Evolutionary conservation across 257 asterid genomes (phyloP).

Genomic region (Fraxinus anomala): DNA sequence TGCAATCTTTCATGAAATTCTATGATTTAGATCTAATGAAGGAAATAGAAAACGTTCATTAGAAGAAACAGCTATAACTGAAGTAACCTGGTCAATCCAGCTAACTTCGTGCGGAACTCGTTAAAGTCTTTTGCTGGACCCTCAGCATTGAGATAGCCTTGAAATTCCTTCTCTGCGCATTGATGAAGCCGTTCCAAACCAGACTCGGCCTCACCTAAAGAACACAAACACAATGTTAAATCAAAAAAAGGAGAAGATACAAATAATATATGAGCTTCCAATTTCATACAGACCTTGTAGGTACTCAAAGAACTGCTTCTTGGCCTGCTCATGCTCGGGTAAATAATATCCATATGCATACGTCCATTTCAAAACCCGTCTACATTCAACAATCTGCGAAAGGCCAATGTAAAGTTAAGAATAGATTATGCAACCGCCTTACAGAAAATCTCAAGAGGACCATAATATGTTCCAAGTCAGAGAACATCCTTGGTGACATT

Average conservation of each 20-base stretch:
- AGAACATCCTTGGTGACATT: conserved; percentile 3
- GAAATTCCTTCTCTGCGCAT: conserved; percentile 93
- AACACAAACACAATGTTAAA: conserved; percentile 27
- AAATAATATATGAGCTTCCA: conserved; percentile 16
- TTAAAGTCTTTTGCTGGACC: conserved; percentile 76
- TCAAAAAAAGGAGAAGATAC: conserved; percentile 6
- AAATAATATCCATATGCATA: conserved; percentile 92
- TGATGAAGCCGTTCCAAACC: conserved; percentile 97
- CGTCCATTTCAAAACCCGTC: conserved; percentile 94
- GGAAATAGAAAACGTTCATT: conserved; percentile 11
- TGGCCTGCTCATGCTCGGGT: conserved; percentile 74
- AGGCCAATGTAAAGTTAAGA: conserved; percentile 28
- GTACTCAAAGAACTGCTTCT: conserved; percentile 89
- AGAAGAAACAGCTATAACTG: conserved; percentile 11
- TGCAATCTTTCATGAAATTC: not conserved
- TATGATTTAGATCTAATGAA: not conserved
- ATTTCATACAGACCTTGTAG: conserved; percentile 62
- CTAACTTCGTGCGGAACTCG: conserved; percentile 90
- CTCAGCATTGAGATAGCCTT: conserved; percentile 66
- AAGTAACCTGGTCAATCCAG: conserved; percentile 87
- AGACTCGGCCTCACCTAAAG: conserved; percentile 89
- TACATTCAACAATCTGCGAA: conserved; percentile 89
- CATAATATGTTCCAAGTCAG: conserved; percentile 3
- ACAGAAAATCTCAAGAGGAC: conserved; percentile 19
- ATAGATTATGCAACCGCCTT: conserved; percentile 6